Base-by-base conservation (phyloP, 176 grass and related monocot species). In the Rhynchospora tenuis region DNA sequence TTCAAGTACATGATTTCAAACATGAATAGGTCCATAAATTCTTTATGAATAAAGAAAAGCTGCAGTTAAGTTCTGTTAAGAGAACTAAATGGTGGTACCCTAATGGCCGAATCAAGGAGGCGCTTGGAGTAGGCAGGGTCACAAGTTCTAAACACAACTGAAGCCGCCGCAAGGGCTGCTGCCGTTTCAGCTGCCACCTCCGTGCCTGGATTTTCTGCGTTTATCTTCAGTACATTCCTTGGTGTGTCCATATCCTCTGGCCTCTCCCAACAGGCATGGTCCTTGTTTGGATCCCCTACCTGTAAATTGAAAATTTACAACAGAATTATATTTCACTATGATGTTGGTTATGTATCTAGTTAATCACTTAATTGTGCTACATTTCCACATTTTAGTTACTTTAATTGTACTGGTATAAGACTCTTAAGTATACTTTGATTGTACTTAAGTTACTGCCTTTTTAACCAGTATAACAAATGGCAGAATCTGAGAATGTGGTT, bases 181-280 rank as follows among this genome's bases (percentile, higher is more conserved):
- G 95, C 92, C 0, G 91, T 98, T 82, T 98, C 95, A 51, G 92
- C 95, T 9, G 95, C 95, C 3, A 98, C 89, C 57, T 98, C 95
- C 51, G 92, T 88, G 26, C 95, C 95, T 0, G 95, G 95, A 79
- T 85, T 93, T 80, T 83, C 28, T 1, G 87, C 45, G 52, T 98
- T 92, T 31, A 98, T 88, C 81, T 98, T 98, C 84, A 84, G 85
- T 58, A 95, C 92, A 13, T 75, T 90, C 10, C 95, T 68, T 1
- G 88, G 89, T 0, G 95, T 98, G 90, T 98, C 95, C 95, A 95
- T 98, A 87, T 98, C 95, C 82, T 98, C 95, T 38, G 95, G 95
- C 3, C 95, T 88, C 80, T 98, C 95, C 95, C 95, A 98, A 88
- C 95, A 98, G n/a, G 92, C 91, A 61, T 98, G 95, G 79, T 98